Evolutionary conservation across 164 flowering plant species (phyloP).

Genomic region (Liriodendron chinense): DNA sequence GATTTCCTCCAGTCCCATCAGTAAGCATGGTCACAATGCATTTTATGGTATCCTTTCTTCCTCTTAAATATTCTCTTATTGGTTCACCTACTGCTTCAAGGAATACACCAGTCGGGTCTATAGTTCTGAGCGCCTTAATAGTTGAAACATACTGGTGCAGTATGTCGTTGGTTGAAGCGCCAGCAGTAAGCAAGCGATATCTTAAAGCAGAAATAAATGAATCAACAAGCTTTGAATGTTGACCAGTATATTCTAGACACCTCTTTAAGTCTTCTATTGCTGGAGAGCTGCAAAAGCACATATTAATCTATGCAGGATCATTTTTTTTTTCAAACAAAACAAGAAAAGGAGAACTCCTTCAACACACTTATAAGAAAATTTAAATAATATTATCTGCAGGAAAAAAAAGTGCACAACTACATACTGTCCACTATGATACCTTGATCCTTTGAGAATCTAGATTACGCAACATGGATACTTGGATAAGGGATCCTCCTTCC

Average conservation of each 20-base stretch:
- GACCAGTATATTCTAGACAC: slow-evolving; percentile 94
- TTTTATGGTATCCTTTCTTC: slow-evolving; percentile 95
- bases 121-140: slow-evolving; percentile 89
- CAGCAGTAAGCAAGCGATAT: slow-evolving; percentile 94
- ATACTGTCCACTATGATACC: too few species aligned
- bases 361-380: too few species aligned
- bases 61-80: slow-evolving; percentile 82
- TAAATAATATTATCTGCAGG: too few species aligned
- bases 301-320: not conserved
- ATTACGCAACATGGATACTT: too few species aligned
- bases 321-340: not conserved
- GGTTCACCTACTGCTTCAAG: slow-evolving; percentile 99
- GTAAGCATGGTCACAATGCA: slow-evolving; percentile 98
- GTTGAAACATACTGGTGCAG: slow-evolving; percentile 97
- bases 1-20: slow-evolving; percentile 84
- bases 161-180: slow-evolving; percentile 99
- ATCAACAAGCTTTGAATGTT: slow-evolving; percentile 92
- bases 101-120: slow-evolving; percentile 91
- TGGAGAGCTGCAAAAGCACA: slow-evolving; percentile 62
- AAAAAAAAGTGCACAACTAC: too few species aligned
- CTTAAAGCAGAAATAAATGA: slow-evolving; percentile 83
- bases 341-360: not conserved
- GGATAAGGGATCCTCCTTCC: too few species aligned
- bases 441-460: too few species aligned
- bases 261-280: slow-evolving; percentile 92